Base-by-base conservation (phyloP, 1,139 yeast species). In the Sugiyamaella pinicola region DNA sequence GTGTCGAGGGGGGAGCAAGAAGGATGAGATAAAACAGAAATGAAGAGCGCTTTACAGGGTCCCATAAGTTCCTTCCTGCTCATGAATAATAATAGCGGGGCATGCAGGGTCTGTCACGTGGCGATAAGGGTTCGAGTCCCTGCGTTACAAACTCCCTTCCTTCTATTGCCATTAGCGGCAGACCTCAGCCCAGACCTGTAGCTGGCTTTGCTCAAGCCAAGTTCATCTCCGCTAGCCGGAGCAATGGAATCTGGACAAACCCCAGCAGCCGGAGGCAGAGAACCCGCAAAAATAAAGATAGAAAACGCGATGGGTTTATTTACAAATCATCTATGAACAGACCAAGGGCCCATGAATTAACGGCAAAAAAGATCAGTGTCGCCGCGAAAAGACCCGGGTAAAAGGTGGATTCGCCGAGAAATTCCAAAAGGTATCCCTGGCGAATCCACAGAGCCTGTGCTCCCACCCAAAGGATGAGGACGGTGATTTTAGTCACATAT, bases 401-500 rank as follows among this genome's bases (percentile, higher is more conserved):
- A 62, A 88, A 87, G 1, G 85, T 82, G 37, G 80, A 74, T 42
- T 72, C 66, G 0, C 97, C 98, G 51, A 84, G 70, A 61, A 93
- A 91, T 69, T 93, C 99, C 50, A 93, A 74, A 46, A 78, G 73
- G 70, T 85, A 93, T 0, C 95, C 99, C 66, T 78, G 81, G 52
- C 72, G 79, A 28, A 93, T 76, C 99, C 99, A 93, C 3, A 75
- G 52, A 0, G 77, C 91, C 68, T 93, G 99, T 0, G 89, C 73
- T 0, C 70, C 58, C 0, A 84, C 69, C 99, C 99, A 93, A 9
- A 81, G 63, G 0, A 68, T 52, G 6, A 81, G 64, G 52, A 79
- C 75, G 0, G 69, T 18, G 0, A 74, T 19, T 39, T 58, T 57
- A 24, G 39, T 38, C 7, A 13, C 12, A 5, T 0, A 84, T 83